Evolutionary conservation across 805 yeast species (phyloP), one percentile per base, ranked within the genome.

Genomic region (Candida tammaniensis): DNA sequence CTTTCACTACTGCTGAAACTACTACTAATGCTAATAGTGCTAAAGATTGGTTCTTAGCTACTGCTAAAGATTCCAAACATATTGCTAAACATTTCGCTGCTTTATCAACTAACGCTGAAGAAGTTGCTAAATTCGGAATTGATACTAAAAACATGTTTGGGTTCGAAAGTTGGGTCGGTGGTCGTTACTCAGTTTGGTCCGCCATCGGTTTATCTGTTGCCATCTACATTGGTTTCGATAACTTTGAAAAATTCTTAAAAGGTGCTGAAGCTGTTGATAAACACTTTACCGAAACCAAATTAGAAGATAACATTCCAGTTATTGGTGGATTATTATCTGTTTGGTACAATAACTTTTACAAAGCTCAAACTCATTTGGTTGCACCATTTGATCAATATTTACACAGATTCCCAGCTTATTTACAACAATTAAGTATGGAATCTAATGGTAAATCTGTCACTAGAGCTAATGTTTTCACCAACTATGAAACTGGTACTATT

Each of bases 151-250:
- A 93, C 76, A 93, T 93, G 99, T 93, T 93, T 67, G 98, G 95
- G 46, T 93, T 93, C 56, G 96, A 89, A 64, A 82, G 72, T 70
- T 93, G 98, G 98, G 99, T 93, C 47, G 99, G 99, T 58, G 99
- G 99, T 60, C 84, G 99, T 68, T 93, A 93, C 81, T 93, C 98
- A n/a, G 98, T 93, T 43, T 93, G 99, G 99, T 86, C 96, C 27
- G 94, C 98, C 45, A 93, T 93, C 63, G 99, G 99, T 43, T 78
- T 93, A 52, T 86, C 96, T 18, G 91, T 93, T 45, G 95, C 95
- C 52, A 69, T 93, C 51, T 93, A 84, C 78, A 82, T 93, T 61
- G 99, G 99, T 48, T 93, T 61, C 64, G 98, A 93, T 46, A 86
- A 88, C 77, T 93, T 93, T 55, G 91, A 86, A 46, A 76, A 76